Conservation (phyloP, 495 filamentous ascomycete genomes). For the Friedmanniomyces endolithicus region DNA sequence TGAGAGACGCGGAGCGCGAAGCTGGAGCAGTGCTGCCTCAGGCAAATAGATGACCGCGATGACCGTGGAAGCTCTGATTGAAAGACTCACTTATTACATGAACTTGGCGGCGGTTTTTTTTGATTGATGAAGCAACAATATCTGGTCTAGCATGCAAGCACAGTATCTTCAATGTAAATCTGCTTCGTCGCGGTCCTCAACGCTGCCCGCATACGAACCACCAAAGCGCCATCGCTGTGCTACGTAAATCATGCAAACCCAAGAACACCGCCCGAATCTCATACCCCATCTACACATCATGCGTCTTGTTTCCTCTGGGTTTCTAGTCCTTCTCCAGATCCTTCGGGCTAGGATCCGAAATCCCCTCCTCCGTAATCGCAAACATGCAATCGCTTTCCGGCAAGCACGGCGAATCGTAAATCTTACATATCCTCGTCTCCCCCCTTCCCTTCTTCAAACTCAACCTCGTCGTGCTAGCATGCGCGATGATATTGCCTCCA, state of each 20-base stretch:
- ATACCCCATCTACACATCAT: not conserved
- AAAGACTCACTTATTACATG: too few species aligned
- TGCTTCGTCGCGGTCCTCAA: not conserved
- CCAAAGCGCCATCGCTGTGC: not conserved
- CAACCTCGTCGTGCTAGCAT: constrained; percentile 81
- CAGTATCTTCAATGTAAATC: not conserved
- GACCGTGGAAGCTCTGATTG: too few species aligned
- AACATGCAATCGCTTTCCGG: constrained; percentile 95
- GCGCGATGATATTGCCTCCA: constrained; percentile 96
- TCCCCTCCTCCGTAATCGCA: constrained; percentile 92
- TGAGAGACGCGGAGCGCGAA: constrained; percentile 3
- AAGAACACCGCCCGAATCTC: not conserved
- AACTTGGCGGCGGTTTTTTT: too few species aligned
- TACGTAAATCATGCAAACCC: not conserved
- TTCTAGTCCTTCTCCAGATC: constrained; percentile 67
- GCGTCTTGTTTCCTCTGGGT: not conserved
- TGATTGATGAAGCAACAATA: not conserved
- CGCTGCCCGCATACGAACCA: not conserved
- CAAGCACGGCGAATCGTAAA: constrained; percentile 94
- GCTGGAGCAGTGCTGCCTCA: not conserved
- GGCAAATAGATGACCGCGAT: not conserved
- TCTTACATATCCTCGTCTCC: constrained; percentile 95
- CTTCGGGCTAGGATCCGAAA: constrained; percentile 89
- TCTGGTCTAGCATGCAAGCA: not conserved
- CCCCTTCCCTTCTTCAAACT: constrained; percentile 90